These are phyloP conservation scores for Tribonema minus DNA, from an alignment of 108 stramenopile species.

Conservation along the genomic window DNA sequence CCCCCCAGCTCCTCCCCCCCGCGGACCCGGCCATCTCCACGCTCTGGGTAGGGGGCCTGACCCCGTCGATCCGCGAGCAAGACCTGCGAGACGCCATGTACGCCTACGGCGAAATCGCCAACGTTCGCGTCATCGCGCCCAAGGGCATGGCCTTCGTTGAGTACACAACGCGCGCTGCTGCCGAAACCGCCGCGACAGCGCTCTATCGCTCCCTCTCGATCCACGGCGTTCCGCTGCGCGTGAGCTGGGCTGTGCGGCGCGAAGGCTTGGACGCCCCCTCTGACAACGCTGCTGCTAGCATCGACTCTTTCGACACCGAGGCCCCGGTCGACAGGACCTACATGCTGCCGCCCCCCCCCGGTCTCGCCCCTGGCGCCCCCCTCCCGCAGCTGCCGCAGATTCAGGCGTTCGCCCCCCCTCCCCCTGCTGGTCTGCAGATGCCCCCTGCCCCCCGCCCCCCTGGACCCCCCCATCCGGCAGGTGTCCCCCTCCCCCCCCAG, in stretches of 20 bases:
- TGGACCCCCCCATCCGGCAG: too few species aligned
- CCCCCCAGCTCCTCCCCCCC: constrained; percentile 38
- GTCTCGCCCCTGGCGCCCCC: background rate
- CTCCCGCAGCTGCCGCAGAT: too few species aligned
- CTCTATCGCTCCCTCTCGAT: background rate
- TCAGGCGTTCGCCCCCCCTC: too few species aligned
- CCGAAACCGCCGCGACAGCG: constrained; percentile 36
- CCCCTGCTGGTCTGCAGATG: too few species aligned
- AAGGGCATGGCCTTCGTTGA: constrained; percentile 40
- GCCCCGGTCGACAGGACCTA: too few species aligned
- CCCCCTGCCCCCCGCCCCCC: too few species aligned
- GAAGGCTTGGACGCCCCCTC: too few species aligned
- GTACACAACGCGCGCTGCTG: constrained; percentile 34
- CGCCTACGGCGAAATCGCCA: constrained; percentile 33
- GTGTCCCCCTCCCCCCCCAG: too few species aligned
- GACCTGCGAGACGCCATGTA: constrained; percentile 39
- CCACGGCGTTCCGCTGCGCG: background rate
- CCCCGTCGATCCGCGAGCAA: background rate
- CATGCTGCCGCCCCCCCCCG: background rate
- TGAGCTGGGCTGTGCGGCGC: background rate
- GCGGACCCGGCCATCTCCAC: constrained; percentile 67
- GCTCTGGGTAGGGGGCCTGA: constrained; percentile 59
- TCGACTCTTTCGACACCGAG: too few species aligned
- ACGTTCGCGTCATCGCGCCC: constrained; percentile 18
- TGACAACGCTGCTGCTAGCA: too few species aligned